phyloP scores from a whole-genome alignment of 2,329 filamentous ascomycete genomes.

The Nannizzia gypsea region DNA sequence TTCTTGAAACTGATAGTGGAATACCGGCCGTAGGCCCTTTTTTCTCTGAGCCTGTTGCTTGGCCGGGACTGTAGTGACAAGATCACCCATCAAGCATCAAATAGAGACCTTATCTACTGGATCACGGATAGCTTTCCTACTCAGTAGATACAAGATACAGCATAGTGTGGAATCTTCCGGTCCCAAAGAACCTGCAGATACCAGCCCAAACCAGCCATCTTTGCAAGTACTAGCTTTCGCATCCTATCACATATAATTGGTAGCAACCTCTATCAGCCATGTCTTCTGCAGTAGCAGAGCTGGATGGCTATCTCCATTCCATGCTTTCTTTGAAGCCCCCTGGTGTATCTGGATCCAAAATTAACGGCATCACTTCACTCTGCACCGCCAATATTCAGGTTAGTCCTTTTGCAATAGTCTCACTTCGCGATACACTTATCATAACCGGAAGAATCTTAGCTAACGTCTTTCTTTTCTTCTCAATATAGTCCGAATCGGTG shows the following conservation, averaged over 20 bases:
- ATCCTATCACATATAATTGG: slow-evolving; percentile 7
- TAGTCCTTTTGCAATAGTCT: slow-evolving; percentile 30
- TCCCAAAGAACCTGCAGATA: not conserved
- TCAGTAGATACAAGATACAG: slow-evolving; percentile 7
- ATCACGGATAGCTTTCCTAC: slow-evolving; percentile 3
- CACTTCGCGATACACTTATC: not conserved
- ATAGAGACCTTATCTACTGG: slow-evolving; percentile 3
- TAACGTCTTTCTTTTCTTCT: slow-evolving; percentile 21
- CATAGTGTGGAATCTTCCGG: not conserved
- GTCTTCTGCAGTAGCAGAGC: slow-evolving; percentile 76
- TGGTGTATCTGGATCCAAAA: slow-evolving; percentile 86
- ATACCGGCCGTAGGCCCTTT: not conserved
- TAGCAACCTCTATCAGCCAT: slow-evolving; percentile 36
- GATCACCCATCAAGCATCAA: slow-evolving; percentile 3
- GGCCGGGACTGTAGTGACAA: slow-evolving; percentile 3
- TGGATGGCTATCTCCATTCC: slow-evolving; percentile 80
- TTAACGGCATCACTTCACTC: slow-evolving; percentile 71
- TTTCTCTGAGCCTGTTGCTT: slow-evolving; percentile 1
- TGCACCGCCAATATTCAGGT: slow-evolving; percentile 88
- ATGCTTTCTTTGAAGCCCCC: slow-evolving; percentile 87
- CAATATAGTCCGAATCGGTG: slow-evolving; percentile 71
- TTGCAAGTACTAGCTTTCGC: slow-evolving; percentile 5
- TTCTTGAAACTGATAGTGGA: not conserved
- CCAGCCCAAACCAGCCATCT: not conserved
- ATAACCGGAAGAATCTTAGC: not conserved